phyloP scores from a whole-genome alignment of 108 stramenopile genomes.

The Skeletonema menzelii region DNA sequence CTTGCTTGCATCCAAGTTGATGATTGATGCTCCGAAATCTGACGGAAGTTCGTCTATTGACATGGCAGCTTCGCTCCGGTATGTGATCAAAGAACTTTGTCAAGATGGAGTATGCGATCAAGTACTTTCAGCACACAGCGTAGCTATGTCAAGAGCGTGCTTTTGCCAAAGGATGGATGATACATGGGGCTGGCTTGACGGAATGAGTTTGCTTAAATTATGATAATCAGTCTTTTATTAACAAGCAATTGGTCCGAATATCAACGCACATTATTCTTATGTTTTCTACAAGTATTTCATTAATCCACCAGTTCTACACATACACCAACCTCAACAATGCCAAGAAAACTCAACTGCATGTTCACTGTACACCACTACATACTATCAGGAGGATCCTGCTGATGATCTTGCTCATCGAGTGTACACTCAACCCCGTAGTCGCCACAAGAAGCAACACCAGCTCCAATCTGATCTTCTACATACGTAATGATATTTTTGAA shows the following conservation, averaged over 20 bases:
- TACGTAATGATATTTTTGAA: not conserved
- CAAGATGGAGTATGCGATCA: slow-evolving; percentile 18
- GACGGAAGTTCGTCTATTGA: slow-evolving; percentile 17
- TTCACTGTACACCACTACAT: not conserved
- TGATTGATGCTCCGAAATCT: slow-evolving; percentile 10
- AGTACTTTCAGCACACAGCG: slow-evolving; percentile 6
- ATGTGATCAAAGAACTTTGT: not conserved
- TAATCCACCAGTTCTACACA: not conserved
- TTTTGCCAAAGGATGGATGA: slow-evolving; percentile 9
- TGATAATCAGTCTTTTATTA: not conserved
- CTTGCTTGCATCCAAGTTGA: slow-evolving; percentile 3
- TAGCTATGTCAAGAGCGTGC: slow-evolving; percentile 1
- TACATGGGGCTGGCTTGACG: slow-evolving; percentile 31
- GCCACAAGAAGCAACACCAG: not conserved
- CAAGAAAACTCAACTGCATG: not conserved
- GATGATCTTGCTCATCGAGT: not conserved
- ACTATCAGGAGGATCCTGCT: not conserved
- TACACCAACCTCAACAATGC: not conserved
- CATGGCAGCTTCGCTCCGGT: slow-evolving; percentile 12
- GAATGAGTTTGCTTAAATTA: not conserved
- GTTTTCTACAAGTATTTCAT: not conserved
- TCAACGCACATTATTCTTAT: not conserved
- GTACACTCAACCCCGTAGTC: not conserved
- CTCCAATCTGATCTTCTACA: not conserved
- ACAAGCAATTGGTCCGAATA: not conserved